Conservation (phyloP, 345 rosid genomes). For the Gossypium mustelinum region DNA sequence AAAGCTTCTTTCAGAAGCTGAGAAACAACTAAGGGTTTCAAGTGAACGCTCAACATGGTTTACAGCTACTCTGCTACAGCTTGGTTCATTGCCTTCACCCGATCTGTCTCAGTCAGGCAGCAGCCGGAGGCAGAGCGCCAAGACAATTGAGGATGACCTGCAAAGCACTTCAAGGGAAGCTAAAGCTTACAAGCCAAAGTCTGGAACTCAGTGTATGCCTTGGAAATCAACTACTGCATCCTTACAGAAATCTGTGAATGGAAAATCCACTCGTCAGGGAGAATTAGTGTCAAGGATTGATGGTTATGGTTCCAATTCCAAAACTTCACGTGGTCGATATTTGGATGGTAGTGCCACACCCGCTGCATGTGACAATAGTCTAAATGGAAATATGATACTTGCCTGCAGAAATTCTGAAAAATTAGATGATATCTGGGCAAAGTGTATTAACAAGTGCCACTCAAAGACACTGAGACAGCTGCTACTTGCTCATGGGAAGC, state of each 20-base stretch:
- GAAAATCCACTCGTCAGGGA: slow-evolving; percentile 36
- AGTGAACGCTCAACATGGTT: slow-evolving; percentile 97
- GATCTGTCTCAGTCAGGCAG: slow-evolving; percentile 68
- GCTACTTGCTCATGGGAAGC: slow-evolving; percentile 73
- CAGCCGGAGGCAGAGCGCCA: slow-evolving; percentile 82
- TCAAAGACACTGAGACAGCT: slow-evolving; percentile 84
- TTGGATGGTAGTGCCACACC: slow-evolving; percentile 31
- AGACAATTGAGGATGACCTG: slow-evolving; percentile 76
- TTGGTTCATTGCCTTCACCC: slow-evolving; percentile 79
- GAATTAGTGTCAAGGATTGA: slow-evolving; percentile 33
- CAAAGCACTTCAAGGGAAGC: slow-evolving; percentile 67
- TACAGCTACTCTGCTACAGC: slow-evolving; percentile 89
- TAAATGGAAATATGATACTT: slow-evolving; percentile 37
- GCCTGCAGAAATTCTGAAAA: slow-evolving; percentile 50
- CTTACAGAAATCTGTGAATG: slow-evolving; percentile 39
- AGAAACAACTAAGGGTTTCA: slow-evolving; percentile 81
- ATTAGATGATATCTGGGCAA: slow-evolving; percentile 67
- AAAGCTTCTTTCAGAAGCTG: slow-evolving; percentile 95
- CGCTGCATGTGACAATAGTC: slow-evolving; percentile 37
- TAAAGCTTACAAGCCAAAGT: slow-evolving; percentile 47
- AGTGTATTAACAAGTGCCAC: slow-evolving; percentile 82
- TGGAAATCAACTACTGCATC: slow-evolving; percentile 51
- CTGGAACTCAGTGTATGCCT: slow-evolving; percentile 42
- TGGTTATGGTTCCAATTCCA: slow-evolving; percentile 38
- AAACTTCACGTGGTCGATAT: slow-evolving; percentile 35